Conservation (phyloP, 1,284 basidiomycete genomes). For the Xerocomus amazonicus region DNA sequence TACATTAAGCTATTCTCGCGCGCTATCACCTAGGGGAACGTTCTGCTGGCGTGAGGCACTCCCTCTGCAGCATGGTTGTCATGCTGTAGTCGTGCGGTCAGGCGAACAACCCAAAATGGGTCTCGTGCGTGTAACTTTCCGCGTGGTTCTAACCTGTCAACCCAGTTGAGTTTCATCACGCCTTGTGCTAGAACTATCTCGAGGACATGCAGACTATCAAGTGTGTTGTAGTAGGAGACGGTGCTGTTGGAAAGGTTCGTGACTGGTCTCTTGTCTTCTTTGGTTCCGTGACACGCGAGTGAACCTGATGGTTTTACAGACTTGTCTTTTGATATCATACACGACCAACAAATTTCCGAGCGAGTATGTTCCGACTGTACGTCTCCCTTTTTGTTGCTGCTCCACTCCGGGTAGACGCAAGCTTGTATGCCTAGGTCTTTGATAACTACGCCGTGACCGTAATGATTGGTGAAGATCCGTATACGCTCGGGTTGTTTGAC, state of each 20-base stretch:
- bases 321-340: conserved; percentile 98
- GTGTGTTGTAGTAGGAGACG: conserved; percentile 98
- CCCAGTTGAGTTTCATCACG: conserved; percentile 11
- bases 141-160: conserved; percentile 17
- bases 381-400: conserved; percentile 32
- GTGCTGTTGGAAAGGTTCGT: conserved; percentile 98
- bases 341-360: conserved; percentile 99
- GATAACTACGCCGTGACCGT: conserved; percentile 99
- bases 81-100: conserved; percentile 25
- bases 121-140: conserved; percentile 16
- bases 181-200: conserved; percentile 13
- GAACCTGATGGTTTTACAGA: conserved; percentile 47
- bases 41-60: conserved; percentile 19
- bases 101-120: conserved; percentile 20
- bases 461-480: conserved; percentile 99
- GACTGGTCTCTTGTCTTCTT: conserved; percentile 1
- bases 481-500: conserved; percentile 98
- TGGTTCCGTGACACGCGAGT: conserved; percentile 3
- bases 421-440: conserved; percentile 66
- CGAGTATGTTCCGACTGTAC: conserved; percentile 98
- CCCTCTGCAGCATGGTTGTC: conserved; percentile 30
- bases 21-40: conserved; percentile 6
- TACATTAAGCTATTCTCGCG: conserved; percentile 1
- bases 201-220: conserved; percentile 90
- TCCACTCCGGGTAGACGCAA: conserved; percentile 17